A percentile compares a stretch with the other conserved stretches of the same genome.
phyloP scores from a whole-genome alignment of 2,329 filamentous ascomycete genomes.

The Simplicillium aogashimaense region DNA sequence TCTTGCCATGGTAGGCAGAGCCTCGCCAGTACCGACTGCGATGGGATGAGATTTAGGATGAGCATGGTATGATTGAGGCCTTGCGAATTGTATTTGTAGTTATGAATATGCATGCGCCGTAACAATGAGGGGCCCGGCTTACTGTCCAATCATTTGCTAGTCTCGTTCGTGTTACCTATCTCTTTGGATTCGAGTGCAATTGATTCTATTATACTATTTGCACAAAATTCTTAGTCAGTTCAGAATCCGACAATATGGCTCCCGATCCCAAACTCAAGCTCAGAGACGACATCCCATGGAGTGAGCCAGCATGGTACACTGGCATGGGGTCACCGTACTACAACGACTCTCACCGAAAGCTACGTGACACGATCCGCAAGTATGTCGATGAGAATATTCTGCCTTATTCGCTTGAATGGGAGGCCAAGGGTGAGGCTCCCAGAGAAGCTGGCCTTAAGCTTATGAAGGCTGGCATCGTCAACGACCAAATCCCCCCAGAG shows the following conservation, averaged over 20 bases:
- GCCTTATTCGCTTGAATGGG: conserved; percentile 53
- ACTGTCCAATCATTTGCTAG: too few species aligned
- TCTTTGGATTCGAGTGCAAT: too few species aligned
- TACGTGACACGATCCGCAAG: conserved; percentile 44
- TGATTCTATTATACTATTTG: too few species aligned
- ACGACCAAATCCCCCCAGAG: conserved; percentile 21
- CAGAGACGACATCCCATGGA: background rate
- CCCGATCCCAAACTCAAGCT: background rate
- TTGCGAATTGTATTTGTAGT: too few species aligned
- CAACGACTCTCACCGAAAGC: conserved; percentile 45
- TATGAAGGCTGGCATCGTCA: conserved; percentile 26
- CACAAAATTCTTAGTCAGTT: too few species aligned
- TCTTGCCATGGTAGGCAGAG: too few species aligned
- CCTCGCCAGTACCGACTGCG: too few species aligned
- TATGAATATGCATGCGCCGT: too few species aligned
- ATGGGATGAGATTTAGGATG: too few species aligned
- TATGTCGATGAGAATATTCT: conserved; percentile 50
- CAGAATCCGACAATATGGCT: background rate
- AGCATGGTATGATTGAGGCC: too few species aligned
- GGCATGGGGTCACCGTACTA: conserved; percentile 43
- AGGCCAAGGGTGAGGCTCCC: conserved; percentile 42
- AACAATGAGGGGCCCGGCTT: too few species aligned
- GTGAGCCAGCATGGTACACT: background rate
- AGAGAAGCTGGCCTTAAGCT: conserved; percentile 24
- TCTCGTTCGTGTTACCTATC: too few species aligned